phyloP scores from a whole-genome alignment of 2,329 filamentous ascomycete genomes.

The Sarocladium oryzae region DNA sequence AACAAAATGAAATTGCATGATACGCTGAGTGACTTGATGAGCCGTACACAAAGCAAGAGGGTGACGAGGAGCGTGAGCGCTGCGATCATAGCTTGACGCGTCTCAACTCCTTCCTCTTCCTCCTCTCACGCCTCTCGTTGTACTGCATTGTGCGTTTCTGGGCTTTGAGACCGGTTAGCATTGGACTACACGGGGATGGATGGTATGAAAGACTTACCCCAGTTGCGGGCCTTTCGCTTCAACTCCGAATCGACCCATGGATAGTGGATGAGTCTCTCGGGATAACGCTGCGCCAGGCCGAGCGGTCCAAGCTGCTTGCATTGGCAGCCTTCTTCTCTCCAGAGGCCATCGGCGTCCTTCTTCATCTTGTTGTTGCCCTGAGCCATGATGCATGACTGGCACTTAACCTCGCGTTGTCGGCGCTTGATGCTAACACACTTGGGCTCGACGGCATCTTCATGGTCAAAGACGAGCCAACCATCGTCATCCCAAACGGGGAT shows the following conservation, averaged over 20 bases:
- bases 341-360: constrained; percentile 2
- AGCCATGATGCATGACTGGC: constrained; percentile 8
- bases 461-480: constrained; percentile 33
- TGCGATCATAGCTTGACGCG: constrained; percentile 25
- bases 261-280: constrained; percentile 40
- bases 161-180: constrained; percentile 21
- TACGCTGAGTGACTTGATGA: no score
- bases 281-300: constrained; percentile 36
- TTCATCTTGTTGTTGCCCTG: constrained; percentile 6
- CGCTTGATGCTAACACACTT: constrained; percentile 32
- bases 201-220: constrained; percentile 29
- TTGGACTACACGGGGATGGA: neutral
- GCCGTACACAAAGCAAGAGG: neutral
- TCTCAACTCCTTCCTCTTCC: constrained; percentile 30
- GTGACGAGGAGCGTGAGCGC: constrained; percentile 7
- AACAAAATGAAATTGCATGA: neutral
- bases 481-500: constrained; percentile 34
- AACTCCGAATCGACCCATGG: constrained; percentile 35
- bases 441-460: constrained; percentile 31
- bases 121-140: constrained; percentile 29
- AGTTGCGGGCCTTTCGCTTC: constrained; percentile 29
- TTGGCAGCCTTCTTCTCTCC: constrained; percentile 6
- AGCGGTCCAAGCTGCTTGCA: constrained; percentile 22
- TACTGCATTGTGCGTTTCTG: constrained; percentile 29
- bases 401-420: constrained; percentile 26